Evolutionary conservation across 371 early-diverging fungal genomes (phyloP), one percentile per base, ranked within the genome.

Genomic region (Mortierella sp.): DNA sequence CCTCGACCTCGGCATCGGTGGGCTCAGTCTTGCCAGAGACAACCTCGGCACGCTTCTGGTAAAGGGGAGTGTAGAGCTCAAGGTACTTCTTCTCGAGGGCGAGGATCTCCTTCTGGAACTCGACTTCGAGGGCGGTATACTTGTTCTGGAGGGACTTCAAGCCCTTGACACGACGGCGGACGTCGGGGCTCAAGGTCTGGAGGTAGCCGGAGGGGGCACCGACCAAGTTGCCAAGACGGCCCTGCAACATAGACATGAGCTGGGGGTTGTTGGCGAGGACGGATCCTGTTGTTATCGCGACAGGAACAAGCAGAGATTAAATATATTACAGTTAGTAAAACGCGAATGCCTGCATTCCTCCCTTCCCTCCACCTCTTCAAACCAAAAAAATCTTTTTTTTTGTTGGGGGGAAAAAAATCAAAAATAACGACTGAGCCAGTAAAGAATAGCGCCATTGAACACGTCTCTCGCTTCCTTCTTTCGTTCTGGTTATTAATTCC

Each of bases 81-180:
- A 93, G 92, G 90, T 96, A 99, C 90, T 98, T 97, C 93, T 97
- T 97, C 90, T 99, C 99, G 49, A 99, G 91, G 65, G 91, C 97
- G 55, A 96, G 87, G 74, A 98, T 94, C 89, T 98, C 98, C 87
- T 96, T 92, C 73, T 95, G 95, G 92, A 98, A 97, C 88, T 95
- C 89, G 73, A 91, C 90, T 89, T 97, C 97, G 63, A 99, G 89
- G 29, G 91, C 94, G 48, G 91, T 83, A 83, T 96, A 96, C 90
- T 97, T 92, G 56, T 93, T 89, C 92, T 97, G 97, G 83, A 97
- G 90, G 78, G 92, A 78, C 89, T 93, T 93, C 81, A 98, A 93
- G 51, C 94, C 96, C 79, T 96, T 93, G 74, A 98, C 83, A 79
- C 98, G 95, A 77, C 93, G 92, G 78, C 95, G 91, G 76, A 98